phyloP scores from a whole-genome alignment of 257 asterid species.

The Voacanga thouarsii region DNA sequence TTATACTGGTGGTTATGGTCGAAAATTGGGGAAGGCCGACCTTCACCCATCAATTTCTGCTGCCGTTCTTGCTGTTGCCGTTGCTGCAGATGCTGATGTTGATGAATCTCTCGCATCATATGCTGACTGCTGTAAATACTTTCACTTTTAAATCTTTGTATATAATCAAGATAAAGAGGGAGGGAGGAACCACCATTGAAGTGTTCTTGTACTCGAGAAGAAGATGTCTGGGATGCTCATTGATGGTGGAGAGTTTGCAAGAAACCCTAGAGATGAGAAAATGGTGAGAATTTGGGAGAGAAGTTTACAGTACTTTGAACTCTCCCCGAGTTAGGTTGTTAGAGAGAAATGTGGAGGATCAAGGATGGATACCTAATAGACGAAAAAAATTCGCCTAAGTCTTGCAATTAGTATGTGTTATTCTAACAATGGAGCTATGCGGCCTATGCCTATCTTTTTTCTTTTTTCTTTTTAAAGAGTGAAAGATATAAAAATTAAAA shows the following conservation, averaged over 20 bases:
- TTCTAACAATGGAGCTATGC: too few relatives aligned
- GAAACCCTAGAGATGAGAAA: conserved; percentile 32
- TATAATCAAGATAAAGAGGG: conserved; percentile 2
- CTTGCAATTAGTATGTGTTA: too few relatives aligned
- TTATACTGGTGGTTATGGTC: conserved; percentile 28
- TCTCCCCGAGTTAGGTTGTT: not conserved
- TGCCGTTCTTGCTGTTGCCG: conserved; percentile 12
- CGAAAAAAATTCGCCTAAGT: too few relatives aligned
- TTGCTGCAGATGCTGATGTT: not conserved
- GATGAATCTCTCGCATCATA: conserved; percentile 42
- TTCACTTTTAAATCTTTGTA: not conserved
- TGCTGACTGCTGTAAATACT: conserved; percentile 42
- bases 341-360: conserved; percentile 8
- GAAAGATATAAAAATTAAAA: too few relatives aligned
- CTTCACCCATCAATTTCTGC: conserved; percentile 14
- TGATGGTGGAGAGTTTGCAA: not conserved
- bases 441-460: too few relatives aligned
- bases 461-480: too few relatives aligned
- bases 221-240: not conserved
- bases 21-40: conserved; percentile 15
- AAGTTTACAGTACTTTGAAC: conserved; percentile 2
- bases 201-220: not conserved
- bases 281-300: not conserved
- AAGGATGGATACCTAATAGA: not conserved
- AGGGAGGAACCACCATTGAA: not conserved